Base-by-base conservation (phyloP, 495 filamentous ascomycete species). In the Penicillium silybi region DNA sequence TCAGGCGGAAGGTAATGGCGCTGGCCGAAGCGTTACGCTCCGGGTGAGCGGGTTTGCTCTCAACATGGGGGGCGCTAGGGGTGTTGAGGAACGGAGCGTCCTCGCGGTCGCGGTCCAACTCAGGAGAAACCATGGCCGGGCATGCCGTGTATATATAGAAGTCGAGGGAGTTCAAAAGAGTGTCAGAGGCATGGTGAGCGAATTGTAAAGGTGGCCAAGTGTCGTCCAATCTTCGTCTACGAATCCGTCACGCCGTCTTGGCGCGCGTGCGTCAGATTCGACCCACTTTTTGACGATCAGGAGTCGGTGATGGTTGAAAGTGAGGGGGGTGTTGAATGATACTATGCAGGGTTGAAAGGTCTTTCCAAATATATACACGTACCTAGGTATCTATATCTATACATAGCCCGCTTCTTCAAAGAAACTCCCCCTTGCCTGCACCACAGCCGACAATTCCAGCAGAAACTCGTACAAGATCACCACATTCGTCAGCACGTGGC, bases 361-460 rank as follows among this genome's bases (percentile, higher is more conserved):
- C n/a, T n/a, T n/a, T n/a, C n/a, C 22, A 23, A 23, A 3, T 23
- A 23, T 23, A 23, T 32, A 13, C 9, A 15, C 11, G 29, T 32
- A 10, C 13, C 9, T 32, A n/a, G n/a, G n/a, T n/a, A 7, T 29
- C 3, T 29, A 3, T 9, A 3, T 32, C 42, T 43, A 57, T 18
- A 41, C 27, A 54, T 71, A 90, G 48, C 79, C 83, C 9, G 95
- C 87, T 68, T 98, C 93, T 37, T 83, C 85, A 72, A 97, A 96
- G 35, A 97, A 60, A 44, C 85, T 87, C 2, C 90, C 89, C 46
- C 93, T 76, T 10, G 91, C 86, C 61, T 97, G 90, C 46, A 95
- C 80, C 60, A 96, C 68, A 8, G 92, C 92, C 3, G 90, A 85
- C 32, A 97, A 65, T 70, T 98, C 93, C 39, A 97, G 73, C 6